Evolutionary conservation across 257 asterid species (phyloP).

Genomic region (Thymus quinquecostatus): DNA sequence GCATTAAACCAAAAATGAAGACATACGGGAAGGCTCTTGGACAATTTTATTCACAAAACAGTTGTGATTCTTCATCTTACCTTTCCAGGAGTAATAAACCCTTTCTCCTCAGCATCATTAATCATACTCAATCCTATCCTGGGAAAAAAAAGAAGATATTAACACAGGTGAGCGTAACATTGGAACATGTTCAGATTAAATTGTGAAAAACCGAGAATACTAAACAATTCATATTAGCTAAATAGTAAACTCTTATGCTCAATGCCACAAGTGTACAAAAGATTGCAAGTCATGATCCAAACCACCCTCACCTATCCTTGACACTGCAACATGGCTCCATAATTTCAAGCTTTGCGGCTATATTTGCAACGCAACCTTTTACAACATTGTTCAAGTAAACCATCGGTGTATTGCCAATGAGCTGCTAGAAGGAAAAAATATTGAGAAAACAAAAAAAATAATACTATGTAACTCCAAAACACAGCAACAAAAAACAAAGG

Average conservation of each 20-base stretch:
- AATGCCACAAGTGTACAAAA: conserved; percentile 4
- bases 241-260: conserved; percentile 1
- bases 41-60: not conserved
- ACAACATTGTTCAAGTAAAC: conserved; percentile 82
- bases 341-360: conserved; percentile 93
- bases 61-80: conserved; percentile 43
- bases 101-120: conserved; percentile 87
- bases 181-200: conserved; percentile 6
- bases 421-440: conserved; percentile 51
- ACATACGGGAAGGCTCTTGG: conserved; percentile 17
- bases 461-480: not conserved
- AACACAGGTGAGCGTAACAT: conserved; percentile 25
- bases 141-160: conserved; percentile 40
- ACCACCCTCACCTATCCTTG: conserved; percentile 77
- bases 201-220: conserved; percentile 7
- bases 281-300: conserved; percentile 12
- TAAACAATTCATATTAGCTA: not conserved
- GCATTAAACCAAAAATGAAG: not conserved
- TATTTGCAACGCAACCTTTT: conserved; percentile 86
- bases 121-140: conserved; percentile 97
- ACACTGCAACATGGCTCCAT: conserved; percentile 99
- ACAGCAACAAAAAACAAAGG: not conserved
- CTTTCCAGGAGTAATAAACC: conserved; percentile 90
- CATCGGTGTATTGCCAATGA: conserved; percentile 97
- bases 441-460: conserved; percentile 11